Percentiles rank a stretch among this genome's conserved stretches.
phyloP scores from a whole-genome alignment of 2,329 filamentous ascomycete genomes.

The Coniochaeta sp. region DNA sequence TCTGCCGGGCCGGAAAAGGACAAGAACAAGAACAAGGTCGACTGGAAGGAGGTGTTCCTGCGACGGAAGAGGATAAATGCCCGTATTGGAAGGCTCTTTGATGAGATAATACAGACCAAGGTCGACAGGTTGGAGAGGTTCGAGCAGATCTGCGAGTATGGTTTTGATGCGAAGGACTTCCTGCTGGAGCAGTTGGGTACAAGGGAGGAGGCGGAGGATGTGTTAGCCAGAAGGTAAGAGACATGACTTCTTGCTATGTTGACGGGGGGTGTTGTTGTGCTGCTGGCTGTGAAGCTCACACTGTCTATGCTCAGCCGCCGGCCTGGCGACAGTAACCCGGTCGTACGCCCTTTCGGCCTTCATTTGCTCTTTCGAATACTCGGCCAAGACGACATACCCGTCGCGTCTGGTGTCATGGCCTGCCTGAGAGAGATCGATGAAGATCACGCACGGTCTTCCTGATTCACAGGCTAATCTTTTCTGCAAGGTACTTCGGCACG shows the following conservation, averaged over 20 bases:
- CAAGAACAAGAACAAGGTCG: conserved; percentile 44
- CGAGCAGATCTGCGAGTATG: conserved; percentile 62
- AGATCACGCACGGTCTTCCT: neutral
- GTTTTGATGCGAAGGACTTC: conserved; percentile 85
- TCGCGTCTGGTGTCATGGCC: neutral
- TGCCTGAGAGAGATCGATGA: neutral
- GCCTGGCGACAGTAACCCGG: no score
- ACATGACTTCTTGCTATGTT: neutral
- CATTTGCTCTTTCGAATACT: no score
- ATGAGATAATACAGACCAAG: conserved; percentile 65
- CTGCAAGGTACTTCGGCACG: conserved; percentile 63
- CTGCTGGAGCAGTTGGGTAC: conserved; percentile 60
- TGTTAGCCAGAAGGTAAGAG: conserved; percentile 65
- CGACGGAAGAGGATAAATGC: conserved; percentile 46
- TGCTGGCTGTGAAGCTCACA: no score
- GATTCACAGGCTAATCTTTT: conserved; percentile 17
- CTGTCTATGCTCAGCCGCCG: no score
- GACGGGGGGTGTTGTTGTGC: neutral
- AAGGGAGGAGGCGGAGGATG: conserved; percentile 58
- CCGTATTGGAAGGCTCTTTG: conserved; percentile 47
- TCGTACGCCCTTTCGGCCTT: no score
- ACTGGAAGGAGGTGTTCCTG: conserved; percentile 70
- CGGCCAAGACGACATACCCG: no score
- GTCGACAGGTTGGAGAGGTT: conserved; percentile 63
- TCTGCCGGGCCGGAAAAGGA: no score